phyloP scores from a whole-genome alignment of 495 filamentous ascomycete species.

The Tuber calosporum region DNA sequence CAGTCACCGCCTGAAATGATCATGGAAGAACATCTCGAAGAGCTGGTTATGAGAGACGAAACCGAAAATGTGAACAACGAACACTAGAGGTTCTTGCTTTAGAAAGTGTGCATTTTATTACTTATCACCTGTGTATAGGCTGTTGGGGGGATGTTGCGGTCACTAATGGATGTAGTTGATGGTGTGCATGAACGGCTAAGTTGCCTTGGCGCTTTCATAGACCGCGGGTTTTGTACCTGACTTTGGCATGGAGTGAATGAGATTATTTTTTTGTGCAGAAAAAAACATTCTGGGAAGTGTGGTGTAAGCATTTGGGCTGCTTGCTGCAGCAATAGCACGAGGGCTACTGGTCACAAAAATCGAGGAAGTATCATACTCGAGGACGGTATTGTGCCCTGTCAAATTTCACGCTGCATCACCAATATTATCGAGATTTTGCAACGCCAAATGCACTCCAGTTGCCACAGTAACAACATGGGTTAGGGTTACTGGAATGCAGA shows the following conservation, averaged over 20 bases:
- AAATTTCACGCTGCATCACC: background rate
- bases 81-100: background rate
- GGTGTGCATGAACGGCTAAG: background rate
- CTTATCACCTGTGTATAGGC: background rate
- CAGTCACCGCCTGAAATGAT: constrained; percentile 1
- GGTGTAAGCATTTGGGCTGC: background rate
- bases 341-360: background rate
- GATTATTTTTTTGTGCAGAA: background rate
- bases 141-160: background rate
- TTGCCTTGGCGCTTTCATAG: background rate
- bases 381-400: background rate
- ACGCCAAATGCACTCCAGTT: too few relatives aligned
- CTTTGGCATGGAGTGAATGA: background rate
- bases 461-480: too few relatives aligned
- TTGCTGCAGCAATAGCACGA: background rate
- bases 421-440: too few relatives aligned
- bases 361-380: background rate
- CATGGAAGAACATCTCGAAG: background rate
- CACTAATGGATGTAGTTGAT: background rate
- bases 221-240: background rate
- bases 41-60: background rate
- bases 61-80: background rate
- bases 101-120: background rate
- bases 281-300: background rate
- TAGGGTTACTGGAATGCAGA: too few relatives aligned